Conservation (phyloP, 495 filamentous ascomycete species). For the Chaetomium fimeti region DNA sequence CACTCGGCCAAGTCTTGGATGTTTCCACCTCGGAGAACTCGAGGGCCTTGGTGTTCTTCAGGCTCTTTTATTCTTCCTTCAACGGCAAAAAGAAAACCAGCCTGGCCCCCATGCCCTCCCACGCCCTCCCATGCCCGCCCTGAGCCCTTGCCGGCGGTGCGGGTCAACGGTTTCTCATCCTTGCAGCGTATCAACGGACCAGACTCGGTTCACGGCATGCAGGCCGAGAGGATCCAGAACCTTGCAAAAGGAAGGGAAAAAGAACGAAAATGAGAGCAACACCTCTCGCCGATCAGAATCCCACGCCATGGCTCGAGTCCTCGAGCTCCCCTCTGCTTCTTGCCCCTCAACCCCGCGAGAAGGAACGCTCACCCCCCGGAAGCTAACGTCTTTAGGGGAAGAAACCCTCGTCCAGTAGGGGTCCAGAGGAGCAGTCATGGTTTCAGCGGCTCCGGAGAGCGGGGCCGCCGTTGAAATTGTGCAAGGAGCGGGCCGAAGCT, state of each 20-base stretch:
- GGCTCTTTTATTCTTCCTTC: neutral
- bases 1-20: neutral
- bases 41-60: neutral
- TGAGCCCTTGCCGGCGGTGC: neutral
- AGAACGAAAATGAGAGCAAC: neutral
- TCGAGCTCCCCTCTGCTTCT: neutral
- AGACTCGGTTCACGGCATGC: neutral
- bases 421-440: neutral
- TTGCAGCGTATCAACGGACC: slow-evolving; percentile 1
- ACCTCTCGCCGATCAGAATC: neutral
- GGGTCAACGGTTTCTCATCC: slow-evolving; percentile 4
- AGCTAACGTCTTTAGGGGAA: neutral
- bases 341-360: neutral
- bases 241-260: neutral
- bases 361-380: neutral
- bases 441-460: neutral
- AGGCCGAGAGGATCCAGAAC: neutral
- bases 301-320: neutral
- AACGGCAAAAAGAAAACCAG: neutral
- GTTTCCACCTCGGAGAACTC: neutral
- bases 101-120: neutral
- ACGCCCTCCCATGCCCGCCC: too few species aligned
- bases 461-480: neutral
- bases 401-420: neutral
- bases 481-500: neutral